A percentile compares a stretch with the other conserved stretches of the same genome.
Evolutionary conservation across 2,329 filamentous ascomycete genomes (phyloP).

Genomic region (Nemania abortiva): DNA sequence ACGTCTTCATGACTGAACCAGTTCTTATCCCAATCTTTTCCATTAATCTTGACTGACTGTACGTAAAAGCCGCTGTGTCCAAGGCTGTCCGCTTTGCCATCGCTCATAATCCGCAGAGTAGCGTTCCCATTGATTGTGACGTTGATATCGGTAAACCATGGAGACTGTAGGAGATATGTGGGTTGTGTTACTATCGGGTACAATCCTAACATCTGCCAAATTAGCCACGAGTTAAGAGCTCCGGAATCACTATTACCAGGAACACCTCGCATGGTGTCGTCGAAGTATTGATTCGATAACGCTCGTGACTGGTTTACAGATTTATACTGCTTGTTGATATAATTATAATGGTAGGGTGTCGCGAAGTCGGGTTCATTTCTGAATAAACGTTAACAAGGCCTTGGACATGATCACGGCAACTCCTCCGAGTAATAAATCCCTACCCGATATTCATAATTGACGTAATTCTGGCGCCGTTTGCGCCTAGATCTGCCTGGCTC

Average conservation of each 20-base stretch:
- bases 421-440: neutral
- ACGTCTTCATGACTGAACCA: slow-evolving; percentile 67
- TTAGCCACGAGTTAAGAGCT: slow-evolving; percentile 68
- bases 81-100: slow-evolving; percentile 54
- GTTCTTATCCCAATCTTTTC: slow-evolving; percentile 62
- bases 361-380: slow-evolving; percentile 71
- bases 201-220: slow-evolving; percentile 67
- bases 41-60: slow-evolving; percentile 66
- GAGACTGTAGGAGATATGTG: slow-evolving; percentile 64
- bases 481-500: slow-evolving; percentile 26
- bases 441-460: slow-evolving; percentile 36
- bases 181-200: slow-evolving; percentile 70
- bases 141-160: slow-evolving; percentile 62
- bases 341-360: slow-evolving; percentile 69
- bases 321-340: slow-evolving; percentile 63
- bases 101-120: slow-evolving; percentile 58
- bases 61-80: slow-evolving; percentile 60
- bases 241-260: slow-evolving; percentile 71
- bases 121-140: slow-evolving; percentile 60
- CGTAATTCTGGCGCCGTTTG: slow-evolving; percentile 25
- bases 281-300: slow-evolving; percentile 63
- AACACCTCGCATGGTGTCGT: slow-evolving; percentile 60
- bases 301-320: slow-evolving; percentile 62
- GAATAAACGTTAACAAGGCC: slow-evolving; percentile 48
- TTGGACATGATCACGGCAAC: neutral